These are phyloP conservation scores for Musa itinerans DNA, from an alignment of 176 grass and related monocot species.

Conservation along the genomic window DNA sequence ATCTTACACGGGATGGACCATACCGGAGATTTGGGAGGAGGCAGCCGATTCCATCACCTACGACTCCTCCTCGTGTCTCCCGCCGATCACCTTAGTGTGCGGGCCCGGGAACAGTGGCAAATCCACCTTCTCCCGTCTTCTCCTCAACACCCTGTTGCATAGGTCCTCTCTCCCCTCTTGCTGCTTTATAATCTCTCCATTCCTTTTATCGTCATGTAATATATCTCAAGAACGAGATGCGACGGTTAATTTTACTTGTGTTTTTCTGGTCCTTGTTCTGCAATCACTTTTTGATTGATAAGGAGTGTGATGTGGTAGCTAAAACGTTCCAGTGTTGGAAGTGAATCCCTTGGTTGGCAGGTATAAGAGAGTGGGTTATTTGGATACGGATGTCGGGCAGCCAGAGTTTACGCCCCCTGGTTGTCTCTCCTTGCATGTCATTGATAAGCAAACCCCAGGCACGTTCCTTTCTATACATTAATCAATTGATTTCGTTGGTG, in stretches of 20 bases:
- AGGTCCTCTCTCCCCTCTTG: conserved; percentile 20
- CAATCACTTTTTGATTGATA: not conserved
- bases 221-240: no score
- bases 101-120: conserved; percentile 66
- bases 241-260: no score
- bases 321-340: no score
- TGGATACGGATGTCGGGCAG: conserved; percentile 82
- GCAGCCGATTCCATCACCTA: conserved; percentile 42
- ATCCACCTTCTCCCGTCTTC: conserved; percentile 51
- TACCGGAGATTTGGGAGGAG: conserved; percentile 31
- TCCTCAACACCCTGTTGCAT: conserved; percentile 53
- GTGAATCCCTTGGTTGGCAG: conserved; percentile 16
- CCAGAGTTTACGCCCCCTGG: conserved; percentile 65
- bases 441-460: conserved; percentile 49
- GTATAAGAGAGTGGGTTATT: conserved; percentile 51
- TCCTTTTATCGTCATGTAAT: not conserved
- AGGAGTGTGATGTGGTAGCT: no score
- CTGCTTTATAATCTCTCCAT: not conserved
- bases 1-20: not conserved
- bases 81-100: conserved; percentile 53
- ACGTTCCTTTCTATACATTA: not conserved
- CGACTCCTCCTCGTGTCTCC: conserved; percentile 46
- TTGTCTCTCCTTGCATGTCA: conserved; percentile 61
- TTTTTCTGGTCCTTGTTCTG: no score
- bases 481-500: not conserved